Conservation (phyloP, 2,329 filamentous ascomycete genomes). For the Penicillium sumatraense region DNA sequence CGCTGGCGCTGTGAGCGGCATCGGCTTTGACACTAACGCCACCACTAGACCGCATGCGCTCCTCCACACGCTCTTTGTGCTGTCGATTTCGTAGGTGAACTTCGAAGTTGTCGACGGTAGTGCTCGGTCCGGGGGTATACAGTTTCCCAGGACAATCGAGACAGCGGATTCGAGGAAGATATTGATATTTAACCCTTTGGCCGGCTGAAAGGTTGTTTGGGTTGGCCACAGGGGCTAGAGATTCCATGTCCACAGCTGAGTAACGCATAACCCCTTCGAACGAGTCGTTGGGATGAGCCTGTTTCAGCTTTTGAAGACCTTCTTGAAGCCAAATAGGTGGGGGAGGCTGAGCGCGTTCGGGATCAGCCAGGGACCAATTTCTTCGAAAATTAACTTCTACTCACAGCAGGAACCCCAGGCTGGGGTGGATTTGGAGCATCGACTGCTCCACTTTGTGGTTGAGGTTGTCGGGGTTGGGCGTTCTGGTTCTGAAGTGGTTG, state of each 20-base stretch:
- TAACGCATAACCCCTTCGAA: constrained; percentile 95
- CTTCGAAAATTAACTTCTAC: constrained; percentile 34
- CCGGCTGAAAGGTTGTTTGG: constrained; percentile 57
- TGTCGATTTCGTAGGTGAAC: constrained; percentile 84
- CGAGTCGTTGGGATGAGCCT: constrained; percentile 74
- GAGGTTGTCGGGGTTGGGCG: constrained; percentile 24
- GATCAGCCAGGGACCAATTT: constrained; percentile 19
- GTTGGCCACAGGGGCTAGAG: constrained; percentile 65
- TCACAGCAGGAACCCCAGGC: constrained; percentile 49
- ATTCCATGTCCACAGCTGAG: constrained; percentile 75
- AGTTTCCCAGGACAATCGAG: constrained; percentile 91
- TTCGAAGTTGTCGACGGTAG: constrained; percentile 87
- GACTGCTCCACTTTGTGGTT: constrained; percentile 49
- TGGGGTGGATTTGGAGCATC: constrained; percentile 50
- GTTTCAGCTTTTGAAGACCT: constrained; percentile 73
- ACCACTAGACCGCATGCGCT: constrained; percentile 43
- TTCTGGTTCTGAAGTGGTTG: constrained; percentile 30
- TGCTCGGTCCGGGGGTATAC: constrained; percentile 86
- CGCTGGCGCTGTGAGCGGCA: constrained; percentile 15
- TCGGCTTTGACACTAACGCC: constrained; percentile 5
- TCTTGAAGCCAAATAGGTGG: constrained; percentile 83
- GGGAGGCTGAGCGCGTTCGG: constrained; percentile 64
- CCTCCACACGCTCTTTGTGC: constrained; percentile 74
- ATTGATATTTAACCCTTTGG: constrained; percentile 74
- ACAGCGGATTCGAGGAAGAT: constrained; percentile 86